Evolutionary conservation across 1,284 basidiomycete genomes (phyloP).

Genomic region (Trametes sp.): DNA sequence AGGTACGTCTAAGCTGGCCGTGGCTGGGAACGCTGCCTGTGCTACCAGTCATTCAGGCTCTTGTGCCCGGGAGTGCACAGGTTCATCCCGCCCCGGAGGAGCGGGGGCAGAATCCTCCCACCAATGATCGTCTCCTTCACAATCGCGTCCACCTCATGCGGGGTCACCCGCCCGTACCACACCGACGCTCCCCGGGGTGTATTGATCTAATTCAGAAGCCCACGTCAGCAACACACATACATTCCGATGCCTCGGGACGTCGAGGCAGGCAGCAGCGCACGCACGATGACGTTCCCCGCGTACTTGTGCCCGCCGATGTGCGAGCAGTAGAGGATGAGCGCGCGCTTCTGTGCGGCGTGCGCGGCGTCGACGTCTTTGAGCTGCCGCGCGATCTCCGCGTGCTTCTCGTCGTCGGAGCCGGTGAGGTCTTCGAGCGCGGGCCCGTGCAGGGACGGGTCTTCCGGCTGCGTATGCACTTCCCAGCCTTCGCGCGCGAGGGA

Average conservation of each 20-base stretch:
- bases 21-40: not conserved
- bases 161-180: constrained; percentile 94
- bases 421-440: constrained; percentile 62
- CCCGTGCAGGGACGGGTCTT: constrained; percentile 65
- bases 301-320: constrained; percentile 94
- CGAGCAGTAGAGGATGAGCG: constrained; percentile 85
- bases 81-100: constrained; percentile 86
- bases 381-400: constrained; percentile 53
- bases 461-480: constrained; percentile 77
- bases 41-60: constrained; percentile 77
- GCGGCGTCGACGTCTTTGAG: constrained; percentile 59
- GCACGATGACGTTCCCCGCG: constrained; percentile 89
- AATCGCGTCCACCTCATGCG: constrained; percentile 87
- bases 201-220: constrained; percentile 68
- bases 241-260: no score
- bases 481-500: constrained; percentile 73
- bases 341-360: constrained; percentile 52
- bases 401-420: constrained; percentile 49
- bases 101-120: constrained; percentile 82
- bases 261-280: constrained; percentile 37
- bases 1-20: not conserved
- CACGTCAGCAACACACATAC: not conserved
- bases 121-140: constrained; percentile 87
- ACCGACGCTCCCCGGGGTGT: constrained; percentile 85
- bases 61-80: constrained; percentile 69